Percentiles rank a stretch among this genome's conserved stretches.
phyloP scores from a whole-genome alignment of 2,329 filamentous ascomycete species.

The Huntiella savannae region DNA sequence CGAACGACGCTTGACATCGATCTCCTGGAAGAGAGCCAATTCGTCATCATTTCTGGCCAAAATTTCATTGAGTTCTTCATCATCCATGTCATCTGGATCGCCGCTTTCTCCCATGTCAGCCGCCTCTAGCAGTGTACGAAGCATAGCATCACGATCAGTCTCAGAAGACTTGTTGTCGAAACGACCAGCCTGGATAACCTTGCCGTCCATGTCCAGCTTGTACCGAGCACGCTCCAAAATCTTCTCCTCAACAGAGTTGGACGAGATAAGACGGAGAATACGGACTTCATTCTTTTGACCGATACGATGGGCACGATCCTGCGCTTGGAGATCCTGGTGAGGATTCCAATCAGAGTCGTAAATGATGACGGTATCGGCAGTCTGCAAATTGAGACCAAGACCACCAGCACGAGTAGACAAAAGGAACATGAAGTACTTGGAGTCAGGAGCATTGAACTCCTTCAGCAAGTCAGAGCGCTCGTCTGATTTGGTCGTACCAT shows the following conservation, averaged over 20 bases:
- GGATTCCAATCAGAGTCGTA: slow-evolving; percentile 99
- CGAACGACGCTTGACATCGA: slow-evolving; percentile 56
- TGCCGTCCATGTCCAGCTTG: slow-evolving; percentile 98
- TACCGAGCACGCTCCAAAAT: slow-evolving; percentile 91
- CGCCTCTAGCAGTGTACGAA: slow-evolving; percentile 79
- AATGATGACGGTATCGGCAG: slow-evolving; percentile 96
- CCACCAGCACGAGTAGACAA: slow-evolving; percentile 97
- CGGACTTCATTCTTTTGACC: slow-evolving; percentile 99
- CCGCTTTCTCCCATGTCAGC: slow-evolving; percentile 47
- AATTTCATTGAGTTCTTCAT: slow-evolving; percentile 89
- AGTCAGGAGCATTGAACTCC: slow-evolving; percentile 75
- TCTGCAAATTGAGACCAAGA: slow-evolving; percentile 90
- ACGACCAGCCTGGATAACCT: slow-evolving; percentile 96
- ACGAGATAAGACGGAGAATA: slow-evolving; percentile 86
- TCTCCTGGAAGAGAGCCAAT: slow-evolving; percentile 54
- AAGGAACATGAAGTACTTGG: slow-evolving; percentile 92
- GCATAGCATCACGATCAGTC: slow-evolving; percentile 91
- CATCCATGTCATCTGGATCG: slow-evolving; percentile 94
- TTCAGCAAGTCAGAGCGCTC: slow-evolving; percentile 82
- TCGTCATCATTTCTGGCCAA: slow-evolving; percentile 78
- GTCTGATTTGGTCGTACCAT: slow-evolving; percentile 93
- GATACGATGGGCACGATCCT: slow-evolving; percentile 99
- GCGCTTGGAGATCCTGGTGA: slow-evolving; percentile 95
- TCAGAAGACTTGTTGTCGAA: slow-evolving; percentile 99
- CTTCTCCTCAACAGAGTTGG: slow-evolving; percentile 95